A percentile compares a stretch with the other conserved stretches of the same genome.
Conservation (phyloP, 2,329 filamentous ascomycete species). For the Ramularia endophylla region DNA sequence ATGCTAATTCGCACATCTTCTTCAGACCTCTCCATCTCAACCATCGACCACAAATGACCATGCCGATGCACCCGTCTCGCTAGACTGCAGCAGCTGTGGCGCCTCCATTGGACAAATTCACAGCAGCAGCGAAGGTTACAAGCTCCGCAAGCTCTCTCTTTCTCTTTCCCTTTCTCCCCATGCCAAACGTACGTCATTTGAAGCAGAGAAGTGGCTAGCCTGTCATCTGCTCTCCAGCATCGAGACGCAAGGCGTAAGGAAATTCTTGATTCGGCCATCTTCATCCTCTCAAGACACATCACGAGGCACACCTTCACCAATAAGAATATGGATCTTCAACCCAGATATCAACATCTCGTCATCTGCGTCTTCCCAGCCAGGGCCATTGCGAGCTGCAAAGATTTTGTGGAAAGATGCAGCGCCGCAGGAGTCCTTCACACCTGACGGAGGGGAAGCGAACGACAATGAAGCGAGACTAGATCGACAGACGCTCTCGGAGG, state of each 20-base stretch:
- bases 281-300: neutral
- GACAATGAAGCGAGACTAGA: slow-evolving; percentile 4
- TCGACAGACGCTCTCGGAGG: slow-evolving; percentile 20
- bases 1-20: slow-evolving; percentile 1
- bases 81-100: slow-evolving; percentile 35
- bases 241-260: slow-evolving; percentile 50
- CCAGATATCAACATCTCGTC: slow-evolving; percentile 53
- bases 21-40: too few relatives aligned
- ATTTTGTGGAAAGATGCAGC: slow-evolving; percentile 42
- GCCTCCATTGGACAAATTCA: slow-evolving; percentile 37
- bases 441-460: too few relatives aligned
- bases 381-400: slow-evolving; percentile 50
- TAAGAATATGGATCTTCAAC: slow-evolving; percentile 53
- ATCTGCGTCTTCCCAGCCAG: slow-evolving; percentile 26
- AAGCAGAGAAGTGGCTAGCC: slow-evolving; percentile 42
- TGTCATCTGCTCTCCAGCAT: slow-evolving; percentile 52
- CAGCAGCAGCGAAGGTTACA: slow-evolving; percentile 38
- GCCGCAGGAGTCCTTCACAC: neutral
- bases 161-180: slow-evolving; percentile 16
- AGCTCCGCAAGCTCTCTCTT: slow-evolving; percentile 26
- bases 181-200: slow-evolving; percentile 4
- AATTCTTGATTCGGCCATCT: slow-evolving; percentile 54
- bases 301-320: neutral
- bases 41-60: too few relatives aligned
- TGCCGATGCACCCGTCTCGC: neutral